phyloP scores from a whole-genome alignment of 164 flowering plant genomes.

The Litsea cubeba region DNA sequence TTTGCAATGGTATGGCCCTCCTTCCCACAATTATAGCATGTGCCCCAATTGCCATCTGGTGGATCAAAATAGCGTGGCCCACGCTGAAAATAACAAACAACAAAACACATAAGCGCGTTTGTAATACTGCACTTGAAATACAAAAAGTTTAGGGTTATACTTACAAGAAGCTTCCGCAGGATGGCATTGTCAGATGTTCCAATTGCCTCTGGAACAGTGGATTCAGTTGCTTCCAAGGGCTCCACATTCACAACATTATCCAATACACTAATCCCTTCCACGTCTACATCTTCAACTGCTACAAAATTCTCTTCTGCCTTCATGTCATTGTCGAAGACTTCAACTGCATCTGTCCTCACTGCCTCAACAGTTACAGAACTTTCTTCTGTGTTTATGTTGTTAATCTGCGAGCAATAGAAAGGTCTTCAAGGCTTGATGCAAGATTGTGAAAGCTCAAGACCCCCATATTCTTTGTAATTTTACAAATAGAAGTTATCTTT shows the following conservation, averaged over 20 bases:
- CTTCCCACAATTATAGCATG: slow-evolving; percentile 61
- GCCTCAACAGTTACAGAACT: neutral
- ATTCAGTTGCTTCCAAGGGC: slow-evolving; percentile 9
- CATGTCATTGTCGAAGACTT: neutral
- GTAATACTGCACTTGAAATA: neutral
- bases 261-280: neutral
- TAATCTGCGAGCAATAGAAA: neutral
- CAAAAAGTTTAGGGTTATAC: slow-evolving; percentile 16
- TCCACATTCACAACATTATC: slow-evolving; percentile 14
- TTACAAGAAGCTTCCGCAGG: slow-evolving; percentile 57
- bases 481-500: neutral
- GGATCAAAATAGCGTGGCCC: slow-evolving; percentile 76
- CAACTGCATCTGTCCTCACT: neutral
- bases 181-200: slow-evolving; percentile 37
- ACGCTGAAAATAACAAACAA: slow-evolving; percentile 29
- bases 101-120: neutral
- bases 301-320: neutral
- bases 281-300: neutral
- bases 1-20: slow-evolving; percentile 45
- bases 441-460: neutral
- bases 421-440: neutral
- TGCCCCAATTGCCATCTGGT: slow-evolving; percentile 35
- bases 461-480: neutral
- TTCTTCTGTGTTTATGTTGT: neutral
- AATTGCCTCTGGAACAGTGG: slow-evolving; percentile 21